Evolutionary conservation across 2,329 filamentous ascomycete species (phyloP).

Genomic region (Mollisia scopiformis): DNA sequence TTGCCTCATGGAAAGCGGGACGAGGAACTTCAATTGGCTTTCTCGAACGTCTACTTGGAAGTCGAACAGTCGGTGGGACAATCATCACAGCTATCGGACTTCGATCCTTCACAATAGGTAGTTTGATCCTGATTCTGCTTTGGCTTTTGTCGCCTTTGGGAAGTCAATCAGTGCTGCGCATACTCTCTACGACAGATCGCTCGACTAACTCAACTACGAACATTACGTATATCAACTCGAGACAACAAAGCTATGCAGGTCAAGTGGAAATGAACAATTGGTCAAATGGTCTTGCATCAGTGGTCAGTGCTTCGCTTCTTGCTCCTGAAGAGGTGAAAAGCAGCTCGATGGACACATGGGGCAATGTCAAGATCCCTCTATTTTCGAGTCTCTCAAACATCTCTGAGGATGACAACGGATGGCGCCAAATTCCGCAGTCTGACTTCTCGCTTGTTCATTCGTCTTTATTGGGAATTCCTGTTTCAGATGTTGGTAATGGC

Average conservation of each 20-base stretch:
- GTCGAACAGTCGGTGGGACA: slow-evolving; percentile 19
- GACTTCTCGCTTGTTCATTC: slow-evolving; percentile 16
- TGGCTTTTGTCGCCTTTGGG: slow-evolving; percentile 25
- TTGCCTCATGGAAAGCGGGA: slow-evolving; percentile 23
- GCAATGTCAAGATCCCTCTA: slow-evolving; percentile 28
- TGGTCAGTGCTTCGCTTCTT: slow-evolving; percentile 23
- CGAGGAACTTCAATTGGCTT: slow-evolving; percentile 17
- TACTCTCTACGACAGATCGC: slow-evolving; percentile 11
- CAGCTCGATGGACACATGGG: slow-evolving; percentile 21
- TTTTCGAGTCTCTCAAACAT: slow-evolving; percentile 21
- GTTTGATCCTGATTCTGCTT: slow-evolving; percentile 15
- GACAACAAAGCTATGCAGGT: slow-evolving; percentile 24
- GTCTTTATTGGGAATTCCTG: slow-evolving; percentile 28
- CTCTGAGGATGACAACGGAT: slow-evolving; percentile 20
- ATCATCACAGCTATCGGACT: slow-evolving; percentile 20
- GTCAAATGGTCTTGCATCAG: slow-evolving; percentile 24
- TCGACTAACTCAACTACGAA: neutral
- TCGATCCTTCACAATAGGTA: slow-evolving; percentile 9
- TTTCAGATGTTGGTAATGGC: slow-evolving; percentile 11
- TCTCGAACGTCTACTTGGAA: slow-evolving; percentile 24
- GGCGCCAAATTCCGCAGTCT: slow-evolving; percentile 13
- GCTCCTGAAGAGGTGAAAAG: slow-evolving; percentile 21
- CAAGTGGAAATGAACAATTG: slow-evolving; percentile 15
- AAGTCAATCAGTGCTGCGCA: slow-evolving; percentile 21
- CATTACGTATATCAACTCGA: slow-evolving; percentile 18